phyloP scores from a whole-genome alignment of 2,329 filamentous ascomycete species.

The Exophiala lecanii-corni region DNA sequence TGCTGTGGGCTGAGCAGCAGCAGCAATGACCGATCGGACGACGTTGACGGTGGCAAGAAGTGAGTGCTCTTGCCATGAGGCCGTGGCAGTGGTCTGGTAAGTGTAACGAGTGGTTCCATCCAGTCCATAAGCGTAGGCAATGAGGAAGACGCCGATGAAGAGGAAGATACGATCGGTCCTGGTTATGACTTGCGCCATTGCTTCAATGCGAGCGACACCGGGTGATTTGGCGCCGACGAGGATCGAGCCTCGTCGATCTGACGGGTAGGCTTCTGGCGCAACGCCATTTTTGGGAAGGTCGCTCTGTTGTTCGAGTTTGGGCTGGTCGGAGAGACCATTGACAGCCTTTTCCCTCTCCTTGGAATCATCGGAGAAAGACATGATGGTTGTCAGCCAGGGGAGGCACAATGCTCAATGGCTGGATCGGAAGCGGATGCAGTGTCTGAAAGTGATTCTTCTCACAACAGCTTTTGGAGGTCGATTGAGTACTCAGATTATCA shows the following conservation, averaged over 20 bases:
- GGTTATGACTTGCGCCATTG: slow-evolving; percentile 51
- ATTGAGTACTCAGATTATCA: no score
- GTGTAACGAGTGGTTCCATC: slow-evolving; percentile 20
- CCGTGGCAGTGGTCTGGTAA: slow-evolving; percentile 49
- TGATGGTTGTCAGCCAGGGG: slow-evolving; percentile 1
- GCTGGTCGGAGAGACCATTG: slow-evolving; percentile 1
- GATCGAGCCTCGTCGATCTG: slow-evolving; percentile 16
- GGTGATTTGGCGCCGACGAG: slow-evolving; percentile 36
- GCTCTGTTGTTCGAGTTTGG: slow-evolving; percentile 6
- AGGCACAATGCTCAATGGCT: no score
- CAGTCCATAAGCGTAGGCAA: slow-evolving; percentile 56
- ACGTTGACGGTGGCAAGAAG: slow-evolving; percentile 57
- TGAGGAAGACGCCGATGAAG: slow-evolving; percentile 58
- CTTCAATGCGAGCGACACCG: slow-evolving; percentile 58
- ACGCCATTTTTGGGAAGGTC: not conserved
- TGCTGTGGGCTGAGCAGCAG: slow-evolving; percentile 53
- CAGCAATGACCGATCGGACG: slow-evolving; percentile 55
- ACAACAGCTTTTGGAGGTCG: no score
- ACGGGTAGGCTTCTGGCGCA: not conserved
- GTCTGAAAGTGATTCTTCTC: no score
- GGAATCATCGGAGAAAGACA: slow-evolving; percentile 15
- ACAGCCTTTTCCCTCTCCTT: not conserved
- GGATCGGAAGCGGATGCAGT: no score
- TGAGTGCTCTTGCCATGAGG: slow-evolving; percentile 50
- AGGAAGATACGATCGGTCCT: slow-evolving; percentile 51